Percentiles rank a stretch among this genome's conserved stretches.
phyloP scores from a whole-genome alignment of 1,139 yeast genomes.

The Meyerozyma elateridarum region DNA sequence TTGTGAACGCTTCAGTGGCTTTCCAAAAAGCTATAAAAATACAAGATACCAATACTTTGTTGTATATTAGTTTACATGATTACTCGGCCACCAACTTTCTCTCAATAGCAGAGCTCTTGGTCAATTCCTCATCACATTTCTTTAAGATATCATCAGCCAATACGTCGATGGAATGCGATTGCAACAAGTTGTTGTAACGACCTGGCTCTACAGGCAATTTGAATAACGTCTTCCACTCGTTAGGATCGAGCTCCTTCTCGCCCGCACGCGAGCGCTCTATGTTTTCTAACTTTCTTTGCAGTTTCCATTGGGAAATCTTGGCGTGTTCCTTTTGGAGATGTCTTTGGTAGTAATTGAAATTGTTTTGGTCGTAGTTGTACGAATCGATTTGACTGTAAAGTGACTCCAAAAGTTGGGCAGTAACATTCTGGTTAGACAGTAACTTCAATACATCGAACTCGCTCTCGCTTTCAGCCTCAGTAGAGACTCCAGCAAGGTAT shows the following conservation, averaged over 20 bases:
- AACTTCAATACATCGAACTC: conserved; percentile 41
- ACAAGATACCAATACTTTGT: too few species aligned
- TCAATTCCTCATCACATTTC: conserved; percentile 59
- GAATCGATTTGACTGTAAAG: conserved; percentile 74
- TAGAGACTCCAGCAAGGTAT: conserved; percentile 29
- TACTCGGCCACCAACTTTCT: conserved; percentile 35
- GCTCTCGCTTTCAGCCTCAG: conserved; percentile 17
- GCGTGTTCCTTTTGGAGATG: conserved; percentile 66
- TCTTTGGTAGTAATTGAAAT: conserved; percentile 81
- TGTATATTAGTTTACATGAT: too few species aligned
- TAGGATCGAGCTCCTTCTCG: conserved; percentile 51
- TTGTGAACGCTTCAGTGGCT: too few species aligned
- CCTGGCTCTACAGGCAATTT: conserved; percentile 75
- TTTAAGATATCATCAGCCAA: conserved; percentile 63
- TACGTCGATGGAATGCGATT: conserved; percentile 65
- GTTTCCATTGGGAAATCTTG: conserved; percentile 68
- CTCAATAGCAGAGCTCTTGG: conserved; percentile 57
- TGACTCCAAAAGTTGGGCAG: conserved; percentile 56
- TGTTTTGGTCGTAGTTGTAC: conserved; percentile 75
- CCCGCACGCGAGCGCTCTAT: conserved; percentile 54
- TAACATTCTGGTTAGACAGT: conserved; percentile 41
- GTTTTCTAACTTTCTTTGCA: conserved; percentile 66
- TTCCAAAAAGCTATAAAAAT: too few species aligned
- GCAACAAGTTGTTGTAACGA: conserved; percentile 66
- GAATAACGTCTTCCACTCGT: conserved; percentile 65